Evolutionary conservation across 164 flowering plant genomes (phyloP).

Genomic region (Saururus chinensis): DNA sequence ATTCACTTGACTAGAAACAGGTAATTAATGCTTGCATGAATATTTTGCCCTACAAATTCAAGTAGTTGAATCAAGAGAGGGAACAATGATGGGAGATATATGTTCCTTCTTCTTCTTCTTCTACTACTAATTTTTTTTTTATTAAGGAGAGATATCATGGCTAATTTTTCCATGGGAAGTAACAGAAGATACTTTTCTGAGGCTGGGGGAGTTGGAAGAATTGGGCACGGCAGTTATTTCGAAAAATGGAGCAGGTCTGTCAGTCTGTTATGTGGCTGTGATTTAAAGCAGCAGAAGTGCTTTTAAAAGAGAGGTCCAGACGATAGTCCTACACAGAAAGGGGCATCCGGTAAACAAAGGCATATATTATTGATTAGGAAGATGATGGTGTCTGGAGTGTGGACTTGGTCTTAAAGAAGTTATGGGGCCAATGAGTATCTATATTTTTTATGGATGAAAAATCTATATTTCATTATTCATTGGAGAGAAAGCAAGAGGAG

Average conservation of each 20-base stretch:
- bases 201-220: background rate
- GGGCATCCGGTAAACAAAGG: background rate
- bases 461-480: background rate
- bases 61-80: no score
- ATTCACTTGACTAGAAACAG: no score
- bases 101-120: no score
- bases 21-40: no score
- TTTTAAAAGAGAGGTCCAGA: conserved; percentile 1
- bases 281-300: conserved; percentile 1
- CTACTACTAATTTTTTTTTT: no score
- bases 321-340: background rate
- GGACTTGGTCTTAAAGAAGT: background rate
- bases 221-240: conserved; percentile 1
- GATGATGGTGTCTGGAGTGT: background rate
- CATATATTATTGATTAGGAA: background rate
- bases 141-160: background rate
- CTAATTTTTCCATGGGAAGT: background rate
- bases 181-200: conserved; percentile 1
- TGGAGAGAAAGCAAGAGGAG: background rate
- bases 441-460: no score
- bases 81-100: no score
- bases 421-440: background rate
- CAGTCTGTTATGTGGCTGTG: conserved; percentile 3
- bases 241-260: background rate
- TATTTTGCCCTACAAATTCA: no score